phyloP scores from a whole-genome alignment of 208 protist genomes.

The Leishmania gerbilli region DNA sequence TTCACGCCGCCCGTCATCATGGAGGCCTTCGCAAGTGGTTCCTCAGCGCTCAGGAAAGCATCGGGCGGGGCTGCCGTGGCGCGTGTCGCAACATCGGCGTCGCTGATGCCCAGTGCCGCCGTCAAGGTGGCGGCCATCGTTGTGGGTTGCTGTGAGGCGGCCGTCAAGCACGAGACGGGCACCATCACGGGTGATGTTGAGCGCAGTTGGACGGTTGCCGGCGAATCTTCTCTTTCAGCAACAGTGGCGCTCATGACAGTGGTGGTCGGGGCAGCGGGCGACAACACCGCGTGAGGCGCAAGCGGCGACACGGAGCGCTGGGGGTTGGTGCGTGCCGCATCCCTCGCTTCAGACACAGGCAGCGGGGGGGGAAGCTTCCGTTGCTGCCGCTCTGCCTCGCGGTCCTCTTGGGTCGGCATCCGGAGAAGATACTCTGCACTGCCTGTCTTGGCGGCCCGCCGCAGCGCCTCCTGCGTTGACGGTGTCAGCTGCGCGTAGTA shows the following conservation, averaged over 20 bases:
- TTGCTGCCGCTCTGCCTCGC: slow-evolving; percentile 13
- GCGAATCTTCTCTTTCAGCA: background rate
- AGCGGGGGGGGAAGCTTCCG: background rate
- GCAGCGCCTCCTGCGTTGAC: slow-evolving; percentile 17
- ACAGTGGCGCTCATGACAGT: background rate
- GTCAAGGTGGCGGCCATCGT: slow-evolving; percentile 28
- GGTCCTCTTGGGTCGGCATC: slow-evolving; percentile 17
- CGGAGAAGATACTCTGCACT: slow-evolving; percentile 20
- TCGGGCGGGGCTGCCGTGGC: background rate
- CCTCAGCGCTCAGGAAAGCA: background rate
- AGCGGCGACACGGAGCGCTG: background rate
- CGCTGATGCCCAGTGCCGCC: slow-evolving; percentile 20
- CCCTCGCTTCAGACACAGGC: background rate
- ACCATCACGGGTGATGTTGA: background rate
- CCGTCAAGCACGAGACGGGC: background rate
- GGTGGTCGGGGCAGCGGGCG: background rate
- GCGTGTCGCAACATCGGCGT: slow-evolving; percentile 6
- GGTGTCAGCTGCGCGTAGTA: slow-evolving; percentile 17
- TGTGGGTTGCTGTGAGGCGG: slow-evolving; percentile 6
- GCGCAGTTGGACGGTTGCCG: background rate
- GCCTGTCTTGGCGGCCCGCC: slow-evolving; percentile 13
- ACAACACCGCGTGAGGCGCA: background rate
- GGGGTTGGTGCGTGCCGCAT: background rate
- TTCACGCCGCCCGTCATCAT: background rate
- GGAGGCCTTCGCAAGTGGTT: background rate